Base-by-base conservation (phyloP, 495 filamentous ascomycete genomes). In the Rhizodiscina lignyota region DNA sequence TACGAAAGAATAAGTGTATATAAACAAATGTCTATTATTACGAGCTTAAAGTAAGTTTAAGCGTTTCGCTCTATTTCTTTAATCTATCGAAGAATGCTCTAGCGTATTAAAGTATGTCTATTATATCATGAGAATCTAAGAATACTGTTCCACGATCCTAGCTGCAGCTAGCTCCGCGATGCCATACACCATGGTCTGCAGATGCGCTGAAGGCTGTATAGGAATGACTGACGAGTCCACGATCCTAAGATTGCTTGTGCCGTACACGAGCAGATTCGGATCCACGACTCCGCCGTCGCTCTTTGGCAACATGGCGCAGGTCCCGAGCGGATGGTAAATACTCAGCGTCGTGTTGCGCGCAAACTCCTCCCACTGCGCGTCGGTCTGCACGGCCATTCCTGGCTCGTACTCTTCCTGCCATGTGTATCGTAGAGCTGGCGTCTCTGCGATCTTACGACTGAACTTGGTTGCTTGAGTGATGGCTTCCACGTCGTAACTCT, bases 161-260 rank as follows among this genome's bases (percentile, higher is more conserved):
- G 38, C 15, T 16, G 38, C 42, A 23, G 42, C 47, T 28, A 21
- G 38, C 44, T 50, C 47, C 21, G 47, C 47, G 19, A 50, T 30
- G 0, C 35, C 44, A 31, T 44, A 44, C 4, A 48, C 34, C 4
- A 18, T 24, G 4, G 39, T 42, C 35, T 44, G 40, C 13, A 40
- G 27, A 37, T 44, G 39, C 3, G 36, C 41, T 2, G 21, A 17
- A 11, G 40, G n/a, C n/a, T 40, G 12, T 5, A 44, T 35, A 5
- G 47, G 47, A 4, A 48, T 40, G n/a, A 50, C 32, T 32, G 40
- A 44, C 0, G 47, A 40, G 35, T 50, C 47, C 18, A 44, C 47
- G 5, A 50, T 41, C 21, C 47, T 36, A 33, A 50, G 16, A 19
- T 42, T 42, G 12, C 13, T 19, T 19, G 41, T 44, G 3, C 44